Conservation (phyloP, 306 rosid genomes). For the Quillaja saponaria region DNA sequence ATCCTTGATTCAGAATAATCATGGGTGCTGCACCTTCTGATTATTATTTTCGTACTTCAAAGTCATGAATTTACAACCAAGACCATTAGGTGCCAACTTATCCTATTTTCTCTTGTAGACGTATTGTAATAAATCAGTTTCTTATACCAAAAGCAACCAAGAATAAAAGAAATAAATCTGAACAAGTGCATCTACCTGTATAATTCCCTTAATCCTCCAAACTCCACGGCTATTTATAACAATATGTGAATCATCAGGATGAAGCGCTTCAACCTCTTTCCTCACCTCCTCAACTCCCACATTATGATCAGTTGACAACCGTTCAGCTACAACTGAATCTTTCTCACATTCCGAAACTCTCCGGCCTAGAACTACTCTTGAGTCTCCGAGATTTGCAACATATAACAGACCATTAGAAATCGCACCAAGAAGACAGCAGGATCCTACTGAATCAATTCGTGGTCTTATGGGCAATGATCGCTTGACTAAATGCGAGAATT, state of each 20-base stretch:
- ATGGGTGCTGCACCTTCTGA: not conserved
- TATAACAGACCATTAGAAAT: slow-evolving; percentile 67
- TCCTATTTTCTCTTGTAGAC: too few relatives aligned
- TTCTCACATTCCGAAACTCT: slow-evolving; percentile 31
- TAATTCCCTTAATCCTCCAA: slow-evolving; percentile 97
- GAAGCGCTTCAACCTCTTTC: slow-evolving; percentile 85
- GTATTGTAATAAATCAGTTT: too few relatives aligned
- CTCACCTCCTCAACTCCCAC: slow-evolving; percentile 89
- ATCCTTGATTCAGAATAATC: slow-evolving; percentile 3
- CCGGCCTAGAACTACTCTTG: slow-evolving; percentile 90
- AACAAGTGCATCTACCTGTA: slow-evolving; percentile 62
- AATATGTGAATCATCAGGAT: slow-evolving; percentile 84
- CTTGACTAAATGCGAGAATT: slow-evolving; percentile 72
- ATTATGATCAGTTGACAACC: slow-evolving; percentile 91
- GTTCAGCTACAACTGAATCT: slow-evolving; percentile 57
- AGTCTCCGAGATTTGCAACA: slow-evolving; percentile 93
- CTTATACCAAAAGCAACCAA: not conserved
- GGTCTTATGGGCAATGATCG: slow-evolving; percentile 56
- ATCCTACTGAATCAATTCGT: slow-evolving; percentile 81
- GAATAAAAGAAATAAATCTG: not conserved
- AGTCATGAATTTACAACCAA: too few relatives aligned
- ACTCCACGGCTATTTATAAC: slow-evolving; percentile 80
- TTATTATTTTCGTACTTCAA: not conserved
- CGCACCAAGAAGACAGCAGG: slow-evolving; percentile 93
- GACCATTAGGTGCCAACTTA: too few relatives aligned